Conservation (phyloP, 805 yeast genomes). For the Nakazawaea siamensis region DNA sequence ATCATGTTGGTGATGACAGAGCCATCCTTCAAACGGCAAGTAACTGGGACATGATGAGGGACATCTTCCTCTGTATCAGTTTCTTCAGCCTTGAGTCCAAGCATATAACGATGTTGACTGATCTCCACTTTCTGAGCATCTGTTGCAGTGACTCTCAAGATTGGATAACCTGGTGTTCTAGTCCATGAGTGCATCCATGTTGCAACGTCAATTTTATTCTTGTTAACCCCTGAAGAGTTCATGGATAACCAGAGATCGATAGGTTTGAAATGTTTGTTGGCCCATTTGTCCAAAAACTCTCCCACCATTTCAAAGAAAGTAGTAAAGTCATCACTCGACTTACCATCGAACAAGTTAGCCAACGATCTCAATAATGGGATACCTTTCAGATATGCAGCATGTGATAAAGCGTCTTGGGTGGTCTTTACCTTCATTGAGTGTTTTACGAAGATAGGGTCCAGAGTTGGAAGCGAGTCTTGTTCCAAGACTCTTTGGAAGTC, state of each 20-base stretch:
- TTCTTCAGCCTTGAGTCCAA: conserved; percentile 11
- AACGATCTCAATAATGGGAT: conserved; percentile 47
- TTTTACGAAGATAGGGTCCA: conserved; percentile 27
- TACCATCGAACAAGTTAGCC: conserved; percentile 29
- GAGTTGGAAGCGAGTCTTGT: conserved; percentile 23
- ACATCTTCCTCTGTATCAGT: conserved; percentile 33
- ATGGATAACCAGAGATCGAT: conserved; percentile 43
- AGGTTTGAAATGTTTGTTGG: conserved; percentile 35
- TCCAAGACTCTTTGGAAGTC: conserved; percentile 24
- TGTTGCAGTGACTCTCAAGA: conserved; percentile 28
- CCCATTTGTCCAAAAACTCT: conserved; percentile 26
- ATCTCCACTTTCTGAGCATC: conserved; percentile 21
- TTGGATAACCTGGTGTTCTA: conserved; percentile 51
- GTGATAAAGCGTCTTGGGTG: conserved; percentile 40
- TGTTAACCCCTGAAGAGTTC: conserved; percentile 19
- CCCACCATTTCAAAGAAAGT: conserved; percentile 28
- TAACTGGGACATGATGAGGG: conserved; percentile 57
- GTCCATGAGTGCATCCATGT: conserved; percentile 54
- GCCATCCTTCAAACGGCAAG: conserved; percentile 28
- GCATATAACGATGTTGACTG: conserved; percentile 31
- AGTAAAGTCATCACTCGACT: conserved; percentile 20
- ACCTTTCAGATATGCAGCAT: conserved; percentile 51
- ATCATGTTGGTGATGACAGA: conserved; percentile 22
- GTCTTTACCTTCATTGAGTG: conserved; percentile 29
- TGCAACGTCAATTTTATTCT: conserved; percentile 31